Base-by-base conservation (phyloP, 1,139 yeast genomes). In the Ogataea hybrid region DNA sequence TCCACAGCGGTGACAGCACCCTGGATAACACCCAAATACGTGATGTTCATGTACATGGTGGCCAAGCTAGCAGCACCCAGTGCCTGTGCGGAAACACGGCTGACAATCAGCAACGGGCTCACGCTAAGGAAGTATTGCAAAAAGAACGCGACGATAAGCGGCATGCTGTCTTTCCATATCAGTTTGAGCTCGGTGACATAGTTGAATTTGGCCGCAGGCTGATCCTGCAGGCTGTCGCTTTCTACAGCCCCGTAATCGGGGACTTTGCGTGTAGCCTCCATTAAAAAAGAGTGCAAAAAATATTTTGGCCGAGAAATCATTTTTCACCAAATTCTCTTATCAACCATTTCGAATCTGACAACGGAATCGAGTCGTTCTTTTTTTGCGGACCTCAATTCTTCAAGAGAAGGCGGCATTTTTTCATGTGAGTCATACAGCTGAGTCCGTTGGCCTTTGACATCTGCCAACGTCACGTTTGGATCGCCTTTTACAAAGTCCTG, bases 341-440 rank as follows among this genome's bases (percentile, higher is more conserved):
- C 86, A 2, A 84, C 78, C 96, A 87, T 89, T 57, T 84, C 81
- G 62, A 84, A 89, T 32, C 97, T 59, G 48, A 76, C 73, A 0
- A 90, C 95, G 6, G 70, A 65, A 5, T 64, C 72, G 58, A 73
- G 72, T 34, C 63, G 69, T 50, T 45, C 62, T 14, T 43, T 52
- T 31, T 52, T 52, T 8, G 29, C 27, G 1, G 43, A 64, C 22
- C 81, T 51, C 39, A 57, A 59, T 40, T 76, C 78, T 48, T 75
- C 81, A 3, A 62, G 50, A 0, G 79, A 73, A 0, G 73, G 76
- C 1, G 80, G 81, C 1, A 72, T 61, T 12, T 39, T 52, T 48
- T 75, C 84, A 32, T 66, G 69, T 2, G 47, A 51, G 40, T 71
- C 79, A 51, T 74, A 79, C 37, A 76, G 58, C 32, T 59, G 65